Conservation (phyloP, 495 filamentous ascomycete genomes). For the Xylaria longipes region DNA sequence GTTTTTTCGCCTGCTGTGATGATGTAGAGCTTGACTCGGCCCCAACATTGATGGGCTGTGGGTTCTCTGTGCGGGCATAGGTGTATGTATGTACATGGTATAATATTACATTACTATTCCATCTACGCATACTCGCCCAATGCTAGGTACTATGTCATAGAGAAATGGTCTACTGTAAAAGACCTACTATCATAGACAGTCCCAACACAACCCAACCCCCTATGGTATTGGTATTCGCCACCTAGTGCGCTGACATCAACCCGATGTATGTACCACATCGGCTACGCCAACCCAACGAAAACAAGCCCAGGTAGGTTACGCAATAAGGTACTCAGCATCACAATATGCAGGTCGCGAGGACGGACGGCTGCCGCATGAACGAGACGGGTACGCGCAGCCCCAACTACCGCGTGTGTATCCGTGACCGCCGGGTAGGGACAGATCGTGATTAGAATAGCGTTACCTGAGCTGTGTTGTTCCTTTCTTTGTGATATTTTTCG, state of each 20-base stretch:
- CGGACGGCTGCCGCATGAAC: background rate
- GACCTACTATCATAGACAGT: background rate
- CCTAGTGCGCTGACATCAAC: background rate
- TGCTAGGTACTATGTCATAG: background rate
- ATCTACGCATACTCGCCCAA: background rate
- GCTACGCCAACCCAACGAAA: background rate
- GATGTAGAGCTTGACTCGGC: background rate
- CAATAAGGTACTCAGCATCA: too few relatives aligned
- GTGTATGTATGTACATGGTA: background rate
- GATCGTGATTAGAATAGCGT: background rate
- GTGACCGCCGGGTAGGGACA: slow-evolving; percentile 6
- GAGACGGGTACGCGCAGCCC: slow-evolving; percentile 7
- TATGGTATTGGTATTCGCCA: background rate
- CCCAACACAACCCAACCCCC: background rate
- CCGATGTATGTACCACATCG: background rate
- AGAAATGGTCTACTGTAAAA: background rate
- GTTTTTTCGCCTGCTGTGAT: background rate
- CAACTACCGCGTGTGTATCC: background rate
- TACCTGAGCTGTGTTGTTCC: background rate
- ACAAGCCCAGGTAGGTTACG: background rate
- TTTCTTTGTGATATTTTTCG: background rate
- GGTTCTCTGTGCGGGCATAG: background rate
- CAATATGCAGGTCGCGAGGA: background rate
- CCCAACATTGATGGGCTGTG: background rate
- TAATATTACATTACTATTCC: background rate